Evolutionary conservation across 2,329 filamentous ascomycete species (phyloP), one percentile per base, ranked within the genome.

Genomic region (Fusarium sp.): DNA sequence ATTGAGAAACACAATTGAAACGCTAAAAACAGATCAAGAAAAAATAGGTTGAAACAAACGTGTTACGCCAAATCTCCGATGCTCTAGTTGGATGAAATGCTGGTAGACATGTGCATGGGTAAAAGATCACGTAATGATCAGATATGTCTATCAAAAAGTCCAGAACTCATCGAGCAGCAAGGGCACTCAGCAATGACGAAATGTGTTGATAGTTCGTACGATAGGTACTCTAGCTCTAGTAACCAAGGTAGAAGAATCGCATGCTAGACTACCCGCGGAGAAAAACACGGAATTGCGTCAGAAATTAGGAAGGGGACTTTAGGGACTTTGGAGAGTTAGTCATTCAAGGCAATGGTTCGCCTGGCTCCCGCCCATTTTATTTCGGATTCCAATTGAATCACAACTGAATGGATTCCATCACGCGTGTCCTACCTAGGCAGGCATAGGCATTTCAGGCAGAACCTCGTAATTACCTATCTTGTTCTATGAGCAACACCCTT

Each of bases 381-480:
- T 13, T 31, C 28, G 5, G 28, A 31, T 31, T 31, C 10, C 28
- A 63, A 36, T 31, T 28, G 19, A 40, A 26, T 49, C 33, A 45
- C 22, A 39, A 45, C 46, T 39, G 65, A 63, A 72, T 50, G 44
- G 14, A 47, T 42, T 39, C 56, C 49, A 62, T 54, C 58, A 70
- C 65, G 49, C 57, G 61, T 63, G 59, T 62, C 61, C 57, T 70
- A 72, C 61, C 57, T 70, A 72, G 51, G 57, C 69, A 72, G 71
- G 71, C 63, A 73, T 58, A 64, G 69, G 71, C 63, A 73, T 61
- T 62, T 55, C 63, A 73, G 71, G 71, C 71, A 73, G 71, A 69
- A 52, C 67, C 40, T 57, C 33, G 38, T 36, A 43, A 45, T 44
- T 36, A 8, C 36, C 57, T 43, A 8, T 43, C 57, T 43, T 57